Evolutionary conservation across 2,329 filamentous ascomycete species (phyloP).

Genomic region (Nemania abortiva): DNA sequence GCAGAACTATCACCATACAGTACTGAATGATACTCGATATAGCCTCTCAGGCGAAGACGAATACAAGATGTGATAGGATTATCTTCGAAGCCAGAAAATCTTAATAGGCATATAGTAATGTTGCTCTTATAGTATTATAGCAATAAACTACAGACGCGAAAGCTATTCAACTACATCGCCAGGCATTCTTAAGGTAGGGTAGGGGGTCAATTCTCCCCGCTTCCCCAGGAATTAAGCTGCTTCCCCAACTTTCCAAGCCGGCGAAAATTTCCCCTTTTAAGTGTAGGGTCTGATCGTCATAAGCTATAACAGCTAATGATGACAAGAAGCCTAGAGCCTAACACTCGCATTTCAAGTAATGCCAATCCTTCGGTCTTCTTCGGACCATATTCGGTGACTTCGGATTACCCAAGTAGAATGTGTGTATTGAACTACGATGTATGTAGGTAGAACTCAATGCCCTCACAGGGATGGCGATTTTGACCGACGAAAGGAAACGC

Average conservation of each 20-base stretch:
- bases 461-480: slow-evolving; percentile 11
- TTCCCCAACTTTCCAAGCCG: slow-evolving; percentile 11
- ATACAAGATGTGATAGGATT: no score
- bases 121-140: no score
- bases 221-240: background rate
- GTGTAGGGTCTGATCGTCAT: background rate
- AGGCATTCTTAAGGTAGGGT: no score
- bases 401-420: background rate
- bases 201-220: no score
- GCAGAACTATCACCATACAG: background rate
- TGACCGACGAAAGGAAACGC: background rate
- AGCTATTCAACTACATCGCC: no score
- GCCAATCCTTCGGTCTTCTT: background rate
- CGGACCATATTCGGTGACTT: slow-evolving; percentile 11
- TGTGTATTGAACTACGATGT: no score
- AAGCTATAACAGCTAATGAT: background rate
- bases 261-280: slow-evolving; percentile 15
- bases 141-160: no score
- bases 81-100: no score
- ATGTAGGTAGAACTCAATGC: background rate
- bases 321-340: background rate
- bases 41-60: no score
- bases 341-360: background rate
- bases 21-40: no score
- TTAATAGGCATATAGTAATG: no score